phyloP scores from a whole-genome alignment of 495 filamentous ascomycete genomes.

The Astrothelium subdiscretum region DNA sequence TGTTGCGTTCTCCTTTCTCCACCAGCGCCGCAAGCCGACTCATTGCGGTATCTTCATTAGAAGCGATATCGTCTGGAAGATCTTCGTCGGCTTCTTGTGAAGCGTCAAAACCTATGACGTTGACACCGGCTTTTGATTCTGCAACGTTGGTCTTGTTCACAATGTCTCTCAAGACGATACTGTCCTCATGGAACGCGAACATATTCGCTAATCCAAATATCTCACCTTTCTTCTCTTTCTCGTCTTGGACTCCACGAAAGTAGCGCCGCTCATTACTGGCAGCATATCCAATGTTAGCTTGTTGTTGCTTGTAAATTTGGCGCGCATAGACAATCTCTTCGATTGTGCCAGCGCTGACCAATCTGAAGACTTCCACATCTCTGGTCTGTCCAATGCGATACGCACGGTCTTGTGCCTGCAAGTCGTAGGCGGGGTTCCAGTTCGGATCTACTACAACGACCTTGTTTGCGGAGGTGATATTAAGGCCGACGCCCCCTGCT shows the following conservation, averaged over 20 bases:
- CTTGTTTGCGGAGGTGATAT: conserved; percentile 97
- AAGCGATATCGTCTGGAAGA: conserved; percentile 40
- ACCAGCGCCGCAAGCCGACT: conserved; percentile 65
- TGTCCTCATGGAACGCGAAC: conserved; percentile 71
- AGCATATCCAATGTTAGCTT: conserved; percentile 94
- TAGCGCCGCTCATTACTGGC: conserved; percentile 86
- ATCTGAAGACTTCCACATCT: conserved; percentile 91
- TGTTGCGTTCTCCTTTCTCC: conserved; percentile 25
- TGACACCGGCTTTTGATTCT: conserved; percentile 77
- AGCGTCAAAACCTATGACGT: conserved; percentile 53
- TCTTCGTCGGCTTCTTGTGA: conserved; percentile 23
- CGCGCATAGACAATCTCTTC: conserved; percentile 96
- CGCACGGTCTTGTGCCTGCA: conserved; percentile 93
- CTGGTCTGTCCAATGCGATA: conserved; percentile 90
- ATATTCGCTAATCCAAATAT: conserved; percentile 86
- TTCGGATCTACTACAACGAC: conserved; percentile 96
- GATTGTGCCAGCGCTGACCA: conserved; percentile 87
- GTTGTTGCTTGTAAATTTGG: conserved; percentile 98
- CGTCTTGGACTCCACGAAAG: conserved; percentile 87
- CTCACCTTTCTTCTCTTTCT: conserved; percentile 72
- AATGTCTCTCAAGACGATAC: conserved; percentile 75
- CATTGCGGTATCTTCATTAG: conserved; percentile 52
- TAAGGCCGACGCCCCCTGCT: conserved; percentile 80
- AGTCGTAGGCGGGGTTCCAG: conserved; percentile 90
- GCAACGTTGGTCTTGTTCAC: conserved; percentile 97